Evolutionary conservation across 768 basidiomycete species (phyloP).

Genomic region (Lactarius evosmus): DNA sequence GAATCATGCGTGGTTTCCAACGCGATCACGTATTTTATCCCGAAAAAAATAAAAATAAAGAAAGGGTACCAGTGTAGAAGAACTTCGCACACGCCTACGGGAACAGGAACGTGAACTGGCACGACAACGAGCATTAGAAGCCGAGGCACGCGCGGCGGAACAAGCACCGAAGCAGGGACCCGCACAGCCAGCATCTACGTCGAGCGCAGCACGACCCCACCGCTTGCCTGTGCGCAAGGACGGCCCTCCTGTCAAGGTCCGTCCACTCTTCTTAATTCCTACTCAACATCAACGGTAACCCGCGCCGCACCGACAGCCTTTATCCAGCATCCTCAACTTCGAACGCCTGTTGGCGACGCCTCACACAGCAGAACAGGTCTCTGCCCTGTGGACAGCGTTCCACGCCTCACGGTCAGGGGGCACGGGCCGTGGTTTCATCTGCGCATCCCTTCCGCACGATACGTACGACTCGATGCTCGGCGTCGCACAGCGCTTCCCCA

Average conservation of each 20-base stretch:
- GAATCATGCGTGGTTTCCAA: constrained; percentile 18
- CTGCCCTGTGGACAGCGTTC: constrained; percentile 85
- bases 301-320: constrained; percentile 50
- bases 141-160: constrained; percentile 24
- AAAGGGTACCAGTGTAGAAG: constrained; percentile 21
- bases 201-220: constrained; percentile 15
- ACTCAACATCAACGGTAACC: constrained; percentile 3
- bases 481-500: constrained; percentile 62
- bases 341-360: constrained; percentile 60
- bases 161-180: background rate
- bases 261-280: constrained; percentile 25
- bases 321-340: constrained; percentile 78
- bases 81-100: constrained; percentile 9
- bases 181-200: constrained; percentile 21
- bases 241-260: constrained; percentile 63
- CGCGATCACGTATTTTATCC: constrained; percentile 5
- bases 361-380: constrained; percentile 71
- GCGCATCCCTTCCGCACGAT: constrained; percentile 71
- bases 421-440: constrained; percentile 81
- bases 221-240: constrained; percentile 46
- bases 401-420: constrained; percentile 78
- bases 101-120: constrained; percentile 19
- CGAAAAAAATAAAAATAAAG: constrained; percentile 15
- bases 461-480: constrained; percentile 69
- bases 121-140: constrained; percentile 21